Evolutionary conservation across 2,329 filamentous ascomycete genomes (phyloP), one percentile per base, ranked within the genome.

Genomic region (Penicillium crustosum): DNA sequence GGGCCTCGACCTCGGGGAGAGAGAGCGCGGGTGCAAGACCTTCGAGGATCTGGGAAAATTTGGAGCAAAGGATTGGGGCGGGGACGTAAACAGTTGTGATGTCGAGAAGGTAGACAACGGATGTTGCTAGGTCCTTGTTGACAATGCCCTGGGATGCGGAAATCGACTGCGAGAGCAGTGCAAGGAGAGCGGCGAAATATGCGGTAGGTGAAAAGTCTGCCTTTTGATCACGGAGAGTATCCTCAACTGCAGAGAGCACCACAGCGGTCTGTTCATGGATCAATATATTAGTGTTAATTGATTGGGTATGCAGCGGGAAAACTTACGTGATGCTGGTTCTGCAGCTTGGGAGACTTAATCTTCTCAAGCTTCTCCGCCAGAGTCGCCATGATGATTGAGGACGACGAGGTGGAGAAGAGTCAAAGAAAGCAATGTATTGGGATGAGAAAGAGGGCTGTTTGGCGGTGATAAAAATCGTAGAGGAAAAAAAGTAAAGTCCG

Each of bases 31-130:
- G 93, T 21, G 91, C 92, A 65, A 99, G 85, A 60, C 89, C 87
- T 33, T 88, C 86, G 60, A 99, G 86, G 69, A 99, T 97, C 75
- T 95, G 90, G 29, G 90, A 89, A 79, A 99, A 99, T 76, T 97
- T 97, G 65, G 91, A 89, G 70, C 93, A 90, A 57, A 99, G 88
- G 59, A 99, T 87, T 59, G 93, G 86, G 61, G 90, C 85, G 54
- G 94, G 91, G 61, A 93, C 87, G 77, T 88, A 90, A 58, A 90
- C 89, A 17, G 92, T 94, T 67, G 97, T 86, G 65, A 96, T 82
- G 77, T 99, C 93, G 79, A 99, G 91, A 17, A 99, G 87, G 77
- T 99, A 99, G 67, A 99, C 89, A 64, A 95, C 89, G 3, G 93
- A 90, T 23, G 89, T 87, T 33, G 90, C 89, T 60, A 95, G 81